Conservation (phyloP, 106 monocot genomes). For the Alisma plantagoaquatica region DNA sequence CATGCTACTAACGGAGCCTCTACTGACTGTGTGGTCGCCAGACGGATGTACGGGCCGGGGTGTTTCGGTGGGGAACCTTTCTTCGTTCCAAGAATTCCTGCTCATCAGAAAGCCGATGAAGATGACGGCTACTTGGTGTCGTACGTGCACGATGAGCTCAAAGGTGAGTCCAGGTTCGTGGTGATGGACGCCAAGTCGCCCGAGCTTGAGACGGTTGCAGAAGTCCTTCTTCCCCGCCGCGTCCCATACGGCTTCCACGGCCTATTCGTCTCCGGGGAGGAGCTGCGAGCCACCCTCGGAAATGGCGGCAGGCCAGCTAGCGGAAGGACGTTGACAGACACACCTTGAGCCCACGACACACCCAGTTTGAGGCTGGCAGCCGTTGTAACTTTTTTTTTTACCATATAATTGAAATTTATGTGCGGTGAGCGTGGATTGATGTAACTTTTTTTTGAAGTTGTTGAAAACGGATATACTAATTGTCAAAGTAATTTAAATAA, state of each 20-base stretch:
- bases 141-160: constrained; percentile 61
- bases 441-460: too few species aligned
- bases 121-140: constrained; percentile 66
- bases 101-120: too few species aligned
- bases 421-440: too few species aligned
- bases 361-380: too few species aligned
- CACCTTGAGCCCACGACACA: too few species aligned
- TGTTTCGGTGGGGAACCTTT: constrained; percentile 71
- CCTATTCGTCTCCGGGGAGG: too few species aligned
- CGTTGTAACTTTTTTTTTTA: too few species aligned
- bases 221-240: constrained; percentile 47
- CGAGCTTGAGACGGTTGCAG: constrained; percentile 54
- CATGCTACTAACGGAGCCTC: constrained; percentile 14
- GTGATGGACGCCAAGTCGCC: constrained; percentile 79
- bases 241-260: constrained; percentile 85
- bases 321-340: background rate
- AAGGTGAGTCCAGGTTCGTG: constrained; percentile 43
- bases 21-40: constrained; percentile 39
- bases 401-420: too few species aligned
- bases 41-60: constrained; percentile 28
- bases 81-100: constrained; percentile 59
- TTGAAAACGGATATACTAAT: too few species aligned
- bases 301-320: background rate
- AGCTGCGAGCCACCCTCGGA: constrained; percentile 23
- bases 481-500: too few species aligned